Base-by-base conservation (phyloP, 73 alveolate genomes). In the Paramecium pentaurelia region DNA sequence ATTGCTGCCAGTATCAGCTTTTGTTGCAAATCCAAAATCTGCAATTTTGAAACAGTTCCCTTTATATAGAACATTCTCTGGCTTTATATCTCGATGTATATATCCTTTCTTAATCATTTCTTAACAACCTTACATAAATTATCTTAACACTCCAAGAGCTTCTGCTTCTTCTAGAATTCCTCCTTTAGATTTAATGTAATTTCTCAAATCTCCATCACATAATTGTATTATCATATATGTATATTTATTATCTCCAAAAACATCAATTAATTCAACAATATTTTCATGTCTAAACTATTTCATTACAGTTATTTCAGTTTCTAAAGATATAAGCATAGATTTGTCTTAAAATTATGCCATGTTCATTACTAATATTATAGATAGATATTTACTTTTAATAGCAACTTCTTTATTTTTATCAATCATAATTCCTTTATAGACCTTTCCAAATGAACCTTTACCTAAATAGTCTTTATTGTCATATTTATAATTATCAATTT, bases 21-120 rank as follows among this genome's bases (percentile, higher is more conserved):
- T 22, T 40, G 88, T 73, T 36, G 93, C 84, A 87, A 87, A 87
- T n/a, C 93, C 93, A 25, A 87, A 87, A 64, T 87, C 93, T 59
- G 93, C 84, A 18, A 87, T 32, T 44, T 87, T 87, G 12, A 47
- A 64, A 60, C 88, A 77, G 20, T 80, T 58, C n/a, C 77, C 93
- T 22, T 77, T 87, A 9, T n/a, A 59, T 27, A 87, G 34, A 40
- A 51, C 70, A 77, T 87, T 87, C 28, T 73, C 93, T 32, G 93
- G 93, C 30, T 87, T 87, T 22, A 87, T 87, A 87, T 87, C 93
- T 68, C 93, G 28, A 87, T 87, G 93, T 37, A 87, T 87, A 38
- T 58, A 64, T 10, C 86, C 84, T 34, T 68, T 51, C 47, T 59
- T 87, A 20, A 64, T 36, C 70, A 87, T 49, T 25, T 64, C 88